These are phyloP conservation scores for Ceratocystiopsis brevicomis DNA, from an alignment of 2,329 filamentous ascomycete genomes.

Conservation along the genomic window DNA sequence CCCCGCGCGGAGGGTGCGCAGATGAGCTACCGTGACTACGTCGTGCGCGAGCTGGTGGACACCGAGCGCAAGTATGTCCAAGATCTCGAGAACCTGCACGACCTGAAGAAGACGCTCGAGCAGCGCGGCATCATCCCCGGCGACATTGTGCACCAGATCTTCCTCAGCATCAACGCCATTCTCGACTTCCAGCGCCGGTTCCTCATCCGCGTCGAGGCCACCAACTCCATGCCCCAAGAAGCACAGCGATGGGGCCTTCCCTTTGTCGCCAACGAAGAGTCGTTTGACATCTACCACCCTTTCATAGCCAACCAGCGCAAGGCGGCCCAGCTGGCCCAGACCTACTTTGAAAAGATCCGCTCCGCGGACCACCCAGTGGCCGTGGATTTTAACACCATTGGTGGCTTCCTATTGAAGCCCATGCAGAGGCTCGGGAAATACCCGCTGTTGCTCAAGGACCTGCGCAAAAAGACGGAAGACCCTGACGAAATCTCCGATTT, in stretches of 20 bases:
- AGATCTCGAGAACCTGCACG: conserved; percentile 83
- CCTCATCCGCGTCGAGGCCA: conserved; percentile 87
- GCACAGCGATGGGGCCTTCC: conserved; percentile 90
- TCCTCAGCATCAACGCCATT: conserved; percentile 86
- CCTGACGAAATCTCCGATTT: conserved; percentile 55
- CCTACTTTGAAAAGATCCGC: conserved; percentile 73
- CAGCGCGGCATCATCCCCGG: conserved; percentile 75
- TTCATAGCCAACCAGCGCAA: conserved; percentile 95
- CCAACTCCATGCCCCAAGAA: conserved; percentile 59
- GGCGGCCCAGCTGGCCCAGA: conserved; percentile 66
- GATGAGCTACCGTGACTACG: conserved; percentile 63
- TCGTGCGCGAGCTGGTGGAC: conserved; percentile 78
- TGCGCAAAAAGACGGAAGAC: conserved; percentile 70
- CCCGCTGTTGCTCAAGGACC: conserved; percentile 70
- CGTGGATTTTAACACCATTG: conserved; percentile 68
- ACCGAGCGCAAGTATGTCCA: conserved; percentile 97
- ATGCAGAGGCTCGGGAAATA: conserved; percentile 95
- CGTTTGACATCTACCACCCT: conserved; percentile 83
- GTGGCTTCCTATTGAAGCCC: conserved; percentile 86
- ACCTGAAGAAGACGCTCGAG: conserved; percentile 76
- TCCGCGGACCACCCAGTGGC: conserved; percentile 61
- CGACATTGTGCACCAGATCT: conserved; percentile 83
- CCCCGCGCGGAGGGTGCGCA: conserved; percentile 40
- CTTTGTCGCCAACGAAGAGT: conserved; percentile 67
- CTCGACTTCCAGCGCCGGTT: conserved; percentile 92